Conservation (phyloP, 306 rosid species). For the Quercus agrifolia region DNA sequence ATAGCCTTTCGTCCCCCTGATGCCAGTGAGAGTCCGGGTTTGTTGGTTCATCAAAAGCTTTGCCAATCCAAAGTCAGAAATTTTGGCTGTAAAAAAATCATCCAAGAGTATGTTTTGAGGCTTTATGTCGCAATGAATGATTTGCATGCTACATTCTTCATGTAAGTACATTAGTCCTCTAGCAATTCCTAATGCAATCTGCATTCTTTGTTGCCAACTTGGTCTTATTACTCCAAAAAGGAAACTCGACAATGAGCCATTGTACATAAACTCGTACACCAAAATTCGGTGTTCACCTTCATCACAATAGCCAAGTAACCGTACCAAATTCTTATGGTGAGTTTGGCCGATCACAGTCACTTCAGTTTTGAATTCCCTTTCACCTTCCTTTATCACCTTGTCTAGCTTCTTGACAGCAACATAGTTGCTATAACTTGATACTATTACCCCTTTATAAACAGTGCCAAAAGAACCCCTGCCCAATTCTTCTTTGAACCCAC, state of each 20-base stretch:
- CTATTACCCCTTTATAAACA: background rate
- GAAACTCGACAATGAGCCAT: background rate
- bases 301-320: background rate
- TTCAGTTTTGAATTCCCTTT: conserved; percentile 1
- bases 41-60: background rate
- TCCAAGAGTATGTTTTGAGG: background rate
- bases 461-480: conserved; percentile 4
- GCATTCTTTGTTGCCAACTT: background rate
- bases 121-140: background rate
- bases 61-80: background rate
- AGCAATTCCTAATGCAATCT: background rate
- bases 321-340: background rate
- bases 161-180: background rate
- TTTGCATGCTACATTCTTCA: background rate
- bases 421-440: background rate
- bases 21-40: background rate
- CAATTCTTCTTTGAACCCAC: conserved; percentile 1
- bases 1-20: background rate
- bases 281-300: background rate
- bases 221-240: background rate
- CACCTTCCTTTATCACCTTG: background rate
- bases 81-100: background rate
- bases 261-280: conserved; percentile 2
- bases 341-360: background rate
- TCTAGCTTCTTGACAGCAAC: background rate